phyloP scores from a whole-genome alignment of 441 rosid species.

The Flueggea neowawraea region DNA sequence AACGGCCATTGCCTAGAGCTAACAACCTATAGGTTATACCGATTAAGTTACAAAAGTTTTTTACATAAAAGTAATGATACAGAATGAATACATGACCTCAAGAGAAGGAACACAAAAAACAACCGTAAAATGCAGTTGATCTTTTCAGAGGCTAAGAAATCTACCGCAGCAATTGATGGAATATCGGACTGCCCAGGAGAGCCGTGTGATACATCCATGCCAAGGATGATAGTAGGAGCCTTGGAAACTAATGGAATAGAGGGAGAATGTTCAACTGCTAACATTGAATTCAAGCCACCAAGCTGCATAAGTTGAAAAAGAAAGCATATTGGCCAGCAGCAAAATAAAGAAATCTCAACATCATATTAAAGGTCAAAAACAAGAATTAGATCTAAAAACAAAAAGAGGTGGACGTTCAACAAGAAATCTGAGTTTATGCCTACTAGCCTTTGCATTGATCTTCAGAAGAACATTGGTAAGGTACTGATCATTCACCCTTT shows the following conservation, averaged over 20 bases:
- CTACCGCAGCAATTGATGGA: slow-evolving; percentile 87
- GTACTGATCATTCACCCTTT: slow-evolving; percentile 67
- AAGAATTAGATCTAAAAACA: neutral
- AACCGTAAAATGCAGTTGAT: neutral
- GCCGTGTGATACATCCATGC: slow-evolving; percentile 90
- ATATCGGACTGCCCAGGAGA: slow-evolving; percentile 74
- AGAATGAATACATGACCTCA: neutral
- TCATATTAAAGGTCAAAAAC: neutral
- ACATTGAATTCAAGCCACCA: slow-evolving; percentile 69
- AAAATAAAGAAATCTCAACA: neutral
- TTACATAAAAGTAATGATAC: neutral
- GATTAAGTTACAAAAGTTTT: no score
- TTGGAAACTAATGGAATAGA: slow-evolving; percentile 60
- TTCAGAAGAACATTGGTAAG: slow-evolving; percentile 65
- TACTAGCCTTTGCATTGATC: slow-evolving; percentile 73
- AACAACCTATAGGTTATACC: slow-evolving; percentile 36
- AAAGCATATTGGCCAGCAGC: neutral
- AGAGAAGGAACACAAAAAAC: neutral
- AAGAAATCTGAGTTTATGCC: neutral
- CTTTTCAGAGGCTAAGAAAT: neutral
- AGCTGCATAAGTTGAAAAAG: slow-evolving; percentile 39
- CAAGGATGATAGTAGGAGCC: slow-evolving; percentile 70
- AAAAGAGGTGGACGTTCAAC: neutral
- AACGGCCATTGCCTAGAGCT: slow-evolving; percentile 86
- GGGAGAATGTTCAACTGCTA: slow-evolving; percentile 65